Percentiles rank a stretch among this genome's conserved stretches.
Conservation (phyloP, 148 eudicot genomes). For the Nepenthes gracilis region DNA sequence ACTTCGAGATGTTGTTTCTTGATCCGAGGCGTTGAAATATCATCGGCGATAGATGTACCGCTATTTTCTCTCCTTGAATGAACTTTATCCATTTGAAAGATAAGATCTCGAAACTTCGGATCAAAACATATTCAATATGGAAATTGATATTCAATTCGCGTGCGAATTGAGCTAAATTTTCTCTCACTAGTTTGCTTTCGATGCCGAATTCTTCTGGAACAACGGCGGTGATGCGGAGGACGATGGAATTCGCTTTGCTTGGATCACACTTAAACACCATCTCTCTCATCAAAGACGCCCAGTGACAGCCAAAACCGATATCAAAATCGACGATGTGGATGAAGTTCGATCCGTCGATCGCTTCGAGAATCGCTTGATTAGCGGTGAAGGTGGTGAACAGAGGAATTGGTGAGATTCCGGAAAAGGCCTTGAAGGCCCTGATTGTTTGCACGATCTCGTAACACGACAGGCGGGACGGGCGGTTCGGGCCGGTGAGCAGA, state of each 20-base stretch:
- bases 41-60: conserved; percentile 42
- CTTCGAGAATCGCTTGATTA: conserved; percentile 78
- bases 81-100: conserved; percentile 58
- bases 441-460: conserved; percentile 64
- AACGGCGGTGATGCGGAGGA: conserved; percentile 60
- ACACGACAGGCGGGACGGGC: conserved; percentile 19
- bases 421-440: conserved; percentile 55
- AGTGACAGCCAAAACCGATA: conserved; percentile 80
- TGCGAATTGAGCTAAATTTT: conserved; percentile 65
- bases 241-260: conserved; percentile 24
- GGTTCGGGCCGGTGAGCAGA: conserved; percentile 28
- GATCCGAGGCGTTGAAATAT: conserved; percentile 52
- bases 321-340: conserved; percentile 84
- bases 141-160: conserved; percentile 57
- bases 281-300: conserved; percentile 89
- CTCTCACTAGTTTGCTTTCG: conserved; percentile 56
- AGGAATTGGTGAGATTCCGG: conserved; percentile 65
- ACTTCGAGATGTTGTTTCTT: conserved; percentile 25
- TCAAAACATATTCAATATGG: conserved; percentile 47
- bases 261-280: conserved; percentile 45
- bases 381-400: conserved; percentile 86
- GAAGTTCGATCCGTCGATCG: conserved; percentile 49
- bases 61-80: conserved; percentile 54
- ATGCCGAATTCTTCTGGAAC: conserved; percentile 55
- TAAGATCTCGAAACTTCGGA: conserved; percentile 45